Base-by-base conservation (phyloP, 2,329 filamentous ascomycete species). In the Colletotrichum sp. region DNA sequence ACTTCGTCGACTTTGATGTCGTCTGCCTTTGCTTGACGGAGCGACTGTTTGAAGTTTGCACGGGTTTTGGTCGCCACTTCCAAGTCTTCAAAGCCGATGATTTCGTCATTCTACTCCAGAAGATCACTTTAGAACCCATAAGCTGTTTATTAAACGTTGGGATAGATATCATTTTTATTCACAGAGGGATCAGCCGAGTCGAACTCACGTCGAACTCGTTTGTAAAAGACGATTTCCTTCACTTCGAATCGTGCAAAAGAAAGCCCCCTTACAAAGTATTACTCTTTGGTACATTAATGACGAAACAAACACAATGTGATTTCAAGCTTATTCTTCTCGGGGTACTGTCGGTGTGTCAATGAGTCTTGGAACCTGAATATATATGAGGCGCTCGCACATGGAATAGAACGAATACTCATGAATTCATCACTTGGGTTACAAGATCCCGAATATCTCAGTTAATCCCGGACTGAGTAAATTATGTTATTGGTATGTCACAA, bases 381-480 rank as follows among this genome's bases (percentile, higher is more conserved):
- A 0, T 12, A 6, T n/a, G 5, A 10, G 39, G 39, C 18, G 18
- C 39, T 44, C 39, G 18, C 39, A 18, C 39, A n/a, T 12, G 39
- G 39, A 44, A 44, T 6, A 44, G 39, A 44, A 44, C 39, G 39
- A 44, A n/a, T n/a, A n/a, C 5, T 3, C 9, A 10, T n/a, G 39
- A 10, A 44, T n/a, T 1, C 5, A 44, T 0, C 0, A 3, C 16
- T 10, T 44, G 39, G 18, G 8, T 44, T 4, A 9, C 16, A n/a
- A 44, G 18, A 18, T 44, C 5, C 9, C 18, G 39, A 44, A 44
- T 18, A 44, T 44, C 8, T 44, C 39, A n/a, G 8, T n/a, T 44
- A 9, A n/a, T 3, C 39, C 39, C 39, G 9, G 18, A 44, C 0
- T 18, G 36, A 44, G 1, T 44, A 18, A 44, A 6, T 0, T 18